These are phyloP conservation scores for Cucurbita argyrosperma DNA, from an alignment of 306 rosid species.

Conservation along the genomic window DNA sequence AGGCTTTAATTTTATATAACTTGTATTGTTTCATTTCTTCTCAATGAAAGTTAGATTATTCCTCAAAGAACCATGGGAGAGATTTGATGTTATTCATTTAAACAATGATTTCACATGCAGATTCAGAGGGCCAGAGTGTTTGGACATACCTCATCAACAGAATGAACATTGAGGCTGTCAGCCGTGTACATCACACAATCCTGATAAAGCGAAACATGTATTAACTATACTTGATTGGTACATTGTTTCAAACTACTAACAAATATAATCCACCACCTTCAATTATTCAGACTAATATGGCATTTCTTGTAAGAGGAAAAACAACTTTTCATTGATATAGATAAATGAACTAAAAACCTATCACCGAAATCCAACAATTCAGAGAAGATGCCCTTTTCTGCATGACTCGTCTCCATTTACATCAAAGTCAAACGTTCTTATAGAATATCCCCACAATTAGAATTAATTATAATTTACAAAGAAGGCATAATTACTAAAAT, in stretches of 20 bases:
- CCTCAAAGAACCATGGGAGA: no score
- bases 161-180: slow-evolving; percentile 55
- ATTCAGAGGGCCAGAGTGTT: slow-evolving; percentile 7
- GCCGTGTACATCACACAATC: slow-evolving; percentile 82
- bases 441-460: background rate
- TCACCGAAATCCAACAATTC: background rate
- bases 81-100: background rate
- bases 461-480: background rate
- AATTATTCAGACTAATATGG: background rate
- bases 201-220: slow-evolving; percentile 20
- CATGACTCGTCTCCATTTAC: background rate
- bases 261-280: background rate
- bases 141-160: slow-evolving; percentile 77
- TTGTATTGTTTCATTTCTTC: background rate
- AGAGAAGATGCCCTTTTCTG: background rate
- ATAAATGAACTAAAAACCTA: background rate
- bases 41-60: background rate
- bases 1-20: background rate
- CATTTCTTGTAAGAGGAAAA: background rate
- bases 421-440: background rate
- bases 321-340: background rate
- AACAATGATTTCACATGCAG: background rate
- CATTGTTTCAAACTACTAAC: background rate
- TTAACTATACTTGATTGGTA: background rate
- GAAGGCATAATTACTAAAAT: background rate